phyloP scores from a whole-genome alignment of 352 stramenopile species.

The Pythium scleroteichum region DNA sequence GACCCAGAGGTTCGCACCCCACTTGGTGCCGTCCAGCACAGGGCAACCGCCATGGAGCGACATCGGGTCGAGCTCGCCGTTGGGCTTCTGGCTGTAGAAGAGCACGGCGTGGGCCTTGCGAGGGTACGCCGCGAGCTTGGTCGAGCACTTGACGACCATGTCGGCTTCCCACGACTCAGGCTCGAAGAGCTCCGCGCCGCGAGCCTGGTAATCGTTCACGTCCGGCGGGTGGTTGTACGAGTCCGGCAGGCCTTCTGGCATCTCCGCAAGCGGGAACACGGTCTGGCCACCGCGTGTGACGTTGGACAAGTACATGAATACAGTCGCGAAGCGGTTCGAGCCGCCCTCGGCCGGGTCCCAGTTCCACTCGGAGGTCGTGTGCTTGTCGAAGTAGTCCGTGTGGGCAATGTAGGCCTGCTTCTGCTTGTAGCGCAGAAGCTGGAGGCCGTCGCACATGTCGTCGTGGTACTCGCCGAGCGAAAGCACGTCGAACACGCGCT shows the following conservation, averaged over 20 bases:
- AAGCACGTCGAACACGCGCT: conserved; percentile 90
- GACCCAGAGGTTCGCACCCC: conserved; percentile 97
- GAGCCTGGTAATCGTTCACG: conserved; percentile 40
- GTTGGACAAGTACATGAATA: conserved; percentile 86
- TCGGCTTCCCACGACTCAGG: conserved; percentile 66
- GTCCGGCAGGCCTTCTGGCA: conserved; percentile 63
- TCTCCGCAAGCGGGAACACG: conserved; percentile 75
- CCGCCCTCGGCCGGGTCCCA: conserved; percentile 74
- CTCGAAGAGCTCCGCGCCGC: conserved; percentile 62
- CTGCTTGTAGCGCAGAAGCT: conserved; percentile 95
- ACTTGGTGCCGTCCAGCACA: conserved; percentile 94
- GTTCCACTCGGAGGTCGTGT: conserved; percentile 60
- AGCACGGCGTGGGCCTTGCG: conserved; percentile 93
- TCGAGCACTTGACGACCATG: conserved; percentile 78
- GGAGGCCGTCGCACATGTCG: conserved; percentile 92
- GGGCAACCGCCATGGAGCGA: conserved; percentile 94
- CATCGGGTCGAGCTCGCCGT: conserved; percentile 89
- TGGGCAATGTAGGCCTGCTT: conserved; percentile 95
- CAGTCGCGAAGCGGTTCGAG: conserved; percentile 82
- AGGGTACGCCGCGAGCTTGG: conserved; percentile 75
- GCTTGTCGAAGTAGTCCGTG: conserved; percentile 91
- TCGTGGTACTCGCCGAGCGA: conserved; percentile 90
- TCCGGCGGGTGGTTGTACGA: conserved; percentile 57
- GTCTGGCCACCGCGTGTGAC: conserved; percentile 80
- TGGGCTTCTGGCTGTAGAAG: conserved; percentile 97